Evolutionary conservation across 1,284 basidiomycete species (phyloP).

Genomic region (Apiotrichum mycotoxinovorans): DNA sequence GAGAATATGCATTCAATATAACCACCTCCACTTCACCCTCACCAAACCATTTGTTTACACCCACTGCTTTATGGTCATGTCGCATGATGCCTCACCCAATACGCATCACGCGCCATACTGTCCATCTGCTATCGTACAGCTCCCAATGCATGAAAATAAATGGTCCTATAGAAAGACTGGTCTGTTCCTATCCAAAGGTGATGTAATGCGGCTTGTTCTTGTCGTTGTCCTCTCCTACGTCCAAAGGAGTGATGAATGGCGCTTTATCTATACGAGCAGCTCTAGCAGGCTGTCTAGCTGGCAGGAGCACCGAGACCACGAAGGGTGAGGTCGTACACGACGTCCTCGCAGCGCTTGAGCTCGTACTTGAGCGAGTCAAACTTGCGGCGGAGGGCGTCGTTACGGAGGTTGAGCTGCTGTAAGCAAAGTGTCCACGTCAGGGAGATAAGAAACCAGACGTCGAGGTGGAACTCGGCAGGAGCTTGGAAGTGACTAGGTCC

Average conservation of each 20-base stretch:
- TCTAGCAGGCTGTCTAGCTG: not conserved
- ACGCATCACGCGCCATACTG: not conserved
- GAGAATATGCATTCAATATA: no score
- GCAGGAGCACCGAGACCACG: conserved; percentile 28
- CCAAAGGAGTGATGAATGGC: no score
- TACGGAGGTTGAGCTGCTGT: conserved; percentile 48
- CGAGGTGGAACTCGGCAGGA: not conserved
- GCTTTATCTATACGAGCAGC: no score
- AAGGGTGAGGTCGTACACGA: conserved; percentile 50
- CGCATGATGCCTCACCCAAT: no score
- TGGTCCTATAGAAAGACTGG: no score
- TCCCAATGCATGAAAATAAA: no score
- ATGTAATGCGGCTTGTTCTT: no score
- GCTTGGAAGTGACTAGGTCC: not conserved
- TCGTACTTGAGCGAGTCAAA: conserved; percentile 52
- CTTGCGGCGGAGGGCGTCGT: conserved; percentile 47
- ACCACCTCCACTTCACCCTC: no score
- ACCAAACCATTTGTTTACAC: no score
- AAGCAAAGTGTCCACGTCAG: not conserved
- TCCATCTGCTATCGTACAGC: not conserved
- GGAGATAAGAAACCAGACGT: not conserved
- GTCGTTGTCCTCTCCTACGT: no score
- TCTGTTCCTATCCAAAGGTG: no score
- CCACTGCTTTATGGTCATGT: no score
- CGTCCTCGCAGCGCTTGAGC: conserved; percentile 50